Percentiles rank a stretch among this genome's conserved stretches.
These are phyloP conservation scores for Ceratocystis huliohia DNA, from an alignment of 2,329 filamentous ascomycete species.

Conservation along the genomic window DNA sequence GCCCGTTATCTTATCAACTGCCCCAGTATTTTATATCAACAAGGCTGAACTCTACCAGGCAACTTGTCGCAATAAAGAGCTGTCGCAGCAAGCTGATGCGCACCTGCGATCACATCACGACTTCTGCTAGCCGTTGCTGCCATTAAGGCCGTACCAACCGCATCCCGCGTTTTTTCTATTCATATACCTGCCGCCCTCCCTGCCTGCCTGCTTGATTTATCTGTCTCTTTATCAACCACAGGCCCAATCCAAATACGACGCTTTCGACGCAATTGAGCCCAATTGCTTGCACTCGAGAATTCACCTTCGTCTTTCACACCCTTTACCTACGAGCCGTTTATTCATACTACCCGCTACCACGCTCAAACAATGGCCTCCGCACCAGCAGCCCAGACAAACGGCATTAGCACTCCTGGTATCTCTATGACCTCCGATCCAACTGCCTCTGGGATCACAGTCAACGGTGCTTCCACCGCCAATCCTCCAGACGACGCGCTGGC, in stretches of 20 bases:
- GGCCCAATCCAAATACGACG: no score
- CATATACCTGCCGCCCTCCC: not conserved
- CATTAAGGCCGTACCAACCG: not conserved
- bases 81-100: constrained; percentile 5
- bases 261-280: no score
- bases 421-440: constrained; percentile 21
- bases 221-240: no score
- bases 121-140: not conserved
- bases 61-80: not conserved
- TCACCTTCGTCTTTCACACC: not conserved
- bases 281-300: no score
- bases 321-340: not conserved
- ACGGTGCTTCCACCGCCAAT: constrained; percentile 21
- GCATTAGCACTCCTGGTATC: constrained; percentile 33
- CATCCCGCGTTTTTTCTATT: not conserved
- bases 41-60: not conserved
- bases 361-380: constrained; percentile 16
- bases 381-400: constrained; percentile 37
- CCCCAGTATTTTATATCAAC: not conserved
- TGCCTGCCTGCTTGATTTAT: not conserved
- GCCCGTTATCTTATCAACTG: not conserved
- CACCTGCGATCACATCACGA: constrained; percentile 13
- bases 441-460: constrained; percentile 20
- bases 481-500: not conserved
- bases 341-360: not conserved